phyloP scores from a whole-genome alignment of 2,329 filamentous ascomycete species.

The Nigrospora oryzae region DNA sequence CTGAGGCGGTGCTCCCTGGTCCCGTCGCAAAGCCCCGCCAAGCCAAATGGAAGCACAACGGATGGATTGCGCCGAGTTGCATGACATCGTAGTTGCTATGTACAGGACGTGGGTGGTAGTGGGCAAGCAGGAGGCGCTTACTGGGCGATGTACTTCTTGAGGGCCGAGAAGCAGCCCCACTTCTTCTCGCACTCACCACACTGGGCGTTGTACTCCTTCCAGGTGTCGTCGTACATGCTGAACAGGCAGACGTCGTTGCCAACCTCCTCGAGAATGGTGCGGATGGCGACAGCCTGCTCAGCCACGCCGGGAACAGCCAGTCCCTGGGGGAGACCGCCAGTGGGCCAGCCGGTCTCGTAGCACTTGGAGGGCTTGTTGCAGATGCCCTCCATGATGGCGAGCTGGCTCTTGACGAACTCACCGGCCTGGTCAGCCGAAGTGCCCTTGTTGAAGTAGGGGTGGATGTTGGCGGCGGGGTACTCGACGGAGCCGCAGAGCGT shows the following conservation, averaged over 20 bases:
- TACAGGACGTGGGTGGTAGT: background rate
- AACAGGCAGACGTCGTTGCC: slow-evolving; percentile 73
- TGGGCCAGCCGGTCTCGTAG: slow-evolving; percentile 89
- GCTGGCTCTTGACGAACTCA: slow-evolving; percentile 65
- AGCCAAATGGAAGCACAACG: background rate
- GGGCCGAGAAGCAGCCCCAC: slow-evolving; percentile 61
- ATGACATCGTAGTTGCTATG: background rate
- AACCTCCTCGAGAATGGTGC: slow-evolving; percentile 55
- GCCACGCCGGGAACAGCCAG: slow-evolving; percentile 55
- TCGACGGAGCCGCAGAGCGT: slow-evolving; percentile 68
- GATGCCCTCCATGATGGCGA: slow-evolving; percentile 58
- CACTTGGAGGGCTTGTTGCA: slow-evolving; percentile 75
- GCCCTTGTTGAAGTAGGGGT: slow-evolving; percentile 84
- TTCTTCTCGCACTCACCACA: slow-evolving; percentile 65
- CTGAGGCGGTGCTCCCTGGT: background rate
- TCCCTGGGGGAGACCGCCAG: slow-evolving; percentile 60
- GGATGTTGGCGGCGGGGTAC: slow-evolving; percentile 76
- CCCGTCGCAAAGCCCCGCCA: background rate
- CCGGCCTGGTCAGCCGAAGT: slow-evolving; percentile 60
- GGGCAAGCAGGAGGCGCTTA: slow-evolving; percentile 1
- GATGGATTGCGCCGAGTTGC: too few species aligned
- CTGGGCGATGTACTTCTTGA: slow-evolving; percentile 17
- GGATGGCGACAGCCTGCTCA: slow-evolving; percentile 67
- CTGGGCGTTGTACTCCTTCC: slow-evolving; percentile 61
- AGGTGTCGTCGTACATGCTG: slow-evolving; percentile 69